A percentile compares a stretch with the other conserved stretches of the same genome.
These are phyloP conservation scores for Jimgerdemannia lactiflua DNA, from an alignment of 192 early-diverging fungal genomes.

Conservation along the genomic window DNA sequence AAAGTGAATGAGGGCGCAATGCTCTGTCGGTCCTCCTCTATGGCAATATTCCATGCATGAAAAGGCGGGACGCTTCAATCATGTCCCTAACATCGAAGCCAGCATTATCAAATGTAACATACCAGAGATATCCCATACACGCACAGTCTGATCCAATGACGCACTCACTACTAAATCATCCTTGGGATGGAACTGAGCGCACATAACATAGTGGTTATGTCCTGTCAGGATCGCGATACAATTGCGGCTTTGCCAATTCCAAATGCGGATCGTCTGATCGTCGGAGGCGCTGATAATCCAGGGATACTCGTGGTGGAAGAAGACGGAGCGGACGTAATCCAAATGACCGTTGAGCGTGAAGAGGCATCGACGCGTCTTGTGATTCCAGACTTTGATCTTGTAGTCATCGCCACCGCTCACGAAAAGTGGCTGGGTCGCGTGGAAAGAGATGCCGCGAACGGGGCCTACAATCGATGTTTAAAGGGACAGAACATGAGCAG, in stretches of 20 bases:
- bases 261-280: slow-evolving; percentile 99
- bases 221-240: slow-evolving; percentile 98
- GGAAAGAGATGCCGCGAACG: slow-evolving; percentile 95
- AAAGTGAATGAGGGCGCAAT: not conserved
- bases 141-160: slow-evolving; percentile 93
- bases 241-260: slow-evolving; percentile 99
- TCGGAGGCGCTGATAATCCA: slow-evolving; percentile 98
- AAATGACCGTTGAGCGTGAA: slow-evolving; percentile 98
- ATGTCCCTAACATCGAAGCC: too few relatives aligned
- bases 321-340: slow-evolving; percentile 96
- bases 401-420: slow-evolving; percentile 99
- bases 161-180: slow-evolving; percentile 97
- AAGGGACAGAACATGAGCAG: not conserved
- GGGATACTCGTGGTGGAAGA: slow-evolving; percentile 96
- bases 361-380: slow-evolving; percentile 93
- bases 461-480: slow-evolving; percentile 62
- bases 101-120: slow-evolving; percentile 8
- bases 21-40: not conserved
- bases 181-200: slow-evolving; percentile 97
- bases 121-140: slow-evolving; percentile 99
- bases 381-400: slow-evolving; percentile 99
- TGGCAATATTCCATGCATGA: too few relatives aligned
- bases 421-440: slow-evolving; percentile 94
- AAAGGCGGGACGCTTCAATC: too few relatives aligned
- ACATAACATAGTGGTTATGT: slow-evolving; percentile 99